phyloP scores from a whole-genome alignment of 148 eudicot genomes.

The Chenopodium album region DNA sequence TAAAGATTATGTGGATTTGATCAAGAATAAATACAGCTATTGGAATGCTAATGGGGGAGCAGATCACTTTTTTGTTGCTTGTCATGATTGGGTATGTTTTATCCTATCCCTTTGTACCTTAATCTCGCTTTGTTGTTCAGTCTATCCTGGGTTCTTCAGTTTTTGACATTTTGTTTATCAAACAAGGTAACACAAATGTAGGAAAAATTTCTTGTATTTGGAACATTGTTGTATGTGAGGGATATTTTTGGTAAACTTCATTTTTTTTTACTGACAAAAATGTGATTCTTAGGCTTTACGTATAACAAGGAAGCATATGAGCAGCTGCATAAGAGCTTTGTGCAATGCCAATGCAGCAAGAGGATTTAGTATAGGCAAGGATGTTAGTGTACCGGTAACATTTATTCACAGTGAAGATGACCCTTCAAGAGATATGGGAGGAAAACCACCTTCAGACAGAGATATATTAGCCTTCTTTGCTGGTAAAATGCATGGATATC shows the following conservation, averaged over 20 bases:
- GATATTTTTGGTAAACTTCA: not conserved
- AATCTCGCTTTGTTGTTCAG: too few relatives aligned
- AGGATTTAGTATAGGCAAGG: slow-evolving; percentile 70
- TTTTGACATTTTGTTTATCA: too few relatives aligned
- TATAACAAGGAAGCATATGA: slow-evolving; percentile 45
- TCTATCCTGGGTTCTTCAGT: too few relatives aligned
- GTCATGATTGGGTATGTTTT: slow-evolving; percentile 85
- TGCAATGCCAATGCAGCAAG: slow-evolving; percentile 75
- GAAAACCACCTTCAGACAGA: slow-evolving; percentile 59
- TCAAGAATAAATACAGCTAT: slow-evolving; percentile 53
- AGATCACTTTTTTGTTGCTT: slow-evolving; percentile 79
- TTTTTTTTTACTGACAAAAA: slow-evolving; percentile 25
- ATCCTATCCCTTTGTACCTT: not conserved
- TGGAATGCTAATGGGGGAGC: slow-evolving; percentile 70
- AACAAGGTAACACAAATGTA: too few relatives aligned
- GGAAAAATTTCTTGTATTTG: too few relatives aligned
- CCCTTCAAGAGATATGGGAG: slow-evolving; percentile 58
- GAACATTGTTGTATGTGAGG: too few relatives aligned
- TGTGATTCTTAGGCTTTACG: slow-evolving; percentile 41
- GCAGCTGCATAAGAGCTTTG: slow-evolving; percentile 60
- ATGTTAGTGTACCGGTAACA: slow-evolving; percentile 70
- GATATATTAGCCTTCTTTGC: slow-evolving; percentile 71
- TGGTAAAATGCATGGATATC: slow-evolving; percentile 67
- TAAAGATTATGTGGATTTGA: slow-evolving; percentile 42
- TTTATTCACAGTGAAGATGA: slow-evolving; percentile 51